Conservation (phyloP, 2,329 filamentous ascomycete genomes). For the Exophiala spinifera region DNA sequence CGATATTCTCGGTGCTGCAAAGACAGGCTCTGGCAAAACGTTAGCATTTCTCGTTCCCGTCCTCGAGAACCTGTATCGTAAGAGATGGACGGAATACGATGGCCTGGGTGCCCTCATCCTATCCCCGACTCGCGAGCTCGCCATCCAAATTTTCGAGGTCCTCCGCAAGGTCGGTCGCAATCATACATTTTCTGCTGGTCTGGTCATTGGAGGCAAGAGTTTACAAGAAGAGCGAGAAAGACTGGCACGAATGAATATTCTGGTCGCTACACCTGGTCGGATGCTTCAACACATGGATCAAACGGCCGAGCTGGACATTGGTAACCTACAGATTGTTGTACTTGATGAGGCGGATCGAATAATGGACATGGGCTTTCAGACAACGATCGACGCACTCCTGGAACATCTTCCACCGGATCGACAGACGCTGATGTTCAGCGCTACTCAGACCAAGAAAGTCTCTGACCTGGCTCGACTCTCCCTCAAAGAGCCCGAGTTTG, state of each 20-base stretch:
- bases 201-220: constrained; percentile 92
- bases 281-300: constrained; percentile 96
- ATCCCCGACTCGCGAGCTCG: constrained; percentile 89
- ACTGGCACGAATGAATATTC: constrained; percentile 87
- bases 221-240: constrained; percentile 83
- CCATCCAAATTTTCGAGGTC: constrained; percentile 95
- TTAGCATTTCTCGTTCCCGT: constrained; percentile 89
- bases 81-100: constrained; percentile 85
- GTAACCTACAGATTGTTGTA: constrained; percentile 88
- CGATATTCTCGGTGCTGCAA: constrained; percentile 91
- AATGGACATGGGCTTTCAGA: constrained; percentile 95
- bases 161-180: constrained; percentile 83
- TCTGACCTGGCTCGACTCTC: constrained; percentile 87
- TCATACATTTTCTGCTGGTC: constrained; percentile 85
- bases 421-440: constrained; percentile 92
- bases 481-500: constrained; percentile 87
- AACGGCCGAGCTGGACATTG: constrained; percentile 82
- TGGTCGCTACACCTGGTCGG: constrained; percentile 90
- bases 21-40: constrained; percentile 94
- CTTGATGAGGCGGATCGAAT: constrained; percentile 95
- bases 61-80: constrained; percentile 85
- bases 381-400: constrained; percentile 84
- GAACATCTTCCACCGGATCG: constrained; percentile 82
- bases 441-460: constrained; percentile 91
- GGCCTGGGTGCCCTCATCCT: constrained; percentile 90